These are phyloP conservation scores for Martiniozyma asiatica DNA, from an alignment of 1,139 yeast genomes.

Conservation along the genomic window DNA sequence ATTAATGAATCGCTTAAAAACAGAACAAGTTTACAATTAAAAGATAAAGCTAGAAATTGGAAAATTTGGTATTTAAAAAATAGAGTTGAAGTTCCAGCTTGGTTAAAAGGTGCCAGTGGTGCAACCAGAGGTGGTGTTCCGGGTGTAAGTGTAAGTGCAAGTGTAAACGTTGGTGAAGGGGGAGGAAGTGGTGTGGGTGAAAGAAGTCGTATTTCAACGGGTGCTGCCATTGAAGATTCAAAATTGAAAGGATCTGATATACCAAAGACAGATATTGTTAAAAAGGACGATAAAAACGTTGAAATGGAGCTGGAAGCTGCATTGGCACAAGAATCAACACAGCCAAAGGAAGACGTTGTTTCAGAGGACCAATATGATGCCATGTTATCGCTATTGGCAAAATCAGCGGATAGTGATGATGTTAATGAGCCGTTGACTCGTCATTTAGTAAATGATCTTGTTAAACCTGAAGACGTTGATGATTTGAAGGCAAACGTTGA, in stretches of 20 bases:
- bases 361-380: conserved; percentile 3
- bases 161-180: no score
- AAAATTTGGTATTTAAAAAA: conserved; percentile 72
- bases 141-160: conserved; percentile 16
- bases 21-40: conserved; percentile 80
- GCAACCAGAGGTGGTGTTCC: no score
- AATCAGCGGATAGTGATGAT: conserved; percentile 10
- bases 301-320: not conserved
- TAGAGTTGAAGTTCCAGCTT: conserved; percentile 63
- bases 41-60: conserved; percentile 94
- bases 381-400: conserved; percentile 4
- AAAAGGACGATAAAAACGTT: conserved; percentile 1
- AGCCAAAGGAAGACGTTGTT: conserved; percentile 2
- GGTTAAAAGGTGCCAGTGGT: conserved; percentile 76
- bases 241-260: conserved; percentile 3
- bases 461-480: conserved; percentile 1
- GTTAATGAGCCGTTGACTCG: conserved; percentile 2
- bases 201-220: conserved; percentile 7
- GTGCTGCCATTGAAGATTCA: no score
- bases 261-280: not conserved
- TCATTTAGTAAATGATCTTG: not conserved
- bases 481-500: conserved; percentile 3
- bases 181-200: no score
- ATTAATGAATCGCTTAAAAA: conserved; percentile 74
- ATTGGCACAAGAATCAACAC: not conserved